phyloP scores from a whole-genome alignment of 805 yeast genomes.

The Metschnikowia colocasiae region DNA sequence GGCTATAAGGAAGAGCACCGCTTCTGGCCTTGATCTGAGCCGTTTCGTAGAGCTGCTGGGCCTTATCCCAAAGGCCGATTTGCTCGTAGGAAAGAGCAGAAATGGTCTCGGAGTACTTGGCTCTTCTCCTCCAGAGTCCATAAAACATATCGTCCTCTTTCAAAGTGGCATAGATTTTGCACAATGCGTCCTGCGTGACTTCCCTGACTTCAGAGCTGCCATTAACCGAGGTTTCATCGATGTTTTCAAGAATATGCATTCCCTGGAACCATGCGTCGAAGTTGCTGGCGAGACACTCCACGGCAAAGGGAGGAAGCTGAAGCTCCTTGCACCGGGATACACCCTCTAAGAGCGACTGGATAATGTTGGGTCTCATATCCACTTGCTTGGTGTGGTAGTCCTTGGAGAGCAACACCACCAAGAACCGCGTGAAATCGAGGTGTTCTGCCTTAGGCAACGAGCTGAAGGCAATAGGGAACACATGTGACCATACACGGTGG shows the following conservation, averaged over 20 bases:
- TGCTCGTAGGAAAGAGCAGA: conserved; percentile 93
- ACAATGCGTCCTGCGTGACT: conserved; percentile 82
- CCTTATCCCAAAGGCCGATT: conserved; percentile 91
- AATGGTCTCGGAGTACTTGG: conserved; percentile 89
- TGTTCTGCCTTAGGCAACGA: conserved; percentile 76
- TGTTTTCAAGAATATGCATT: conserved; percentile 74
- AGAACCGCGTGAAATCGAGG: conserved; percentile 76
- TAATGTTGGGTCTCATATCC: conserved; percentile 80
- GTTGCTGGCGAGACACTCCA: conserved; percentile 81
- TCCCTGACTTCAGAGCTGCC: conserved; percentile 77
- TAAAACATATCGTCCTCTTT: conserved; percentile 97
- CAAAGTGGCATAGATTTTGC: conserved; percentile 81
- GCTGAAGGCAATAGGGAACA: conserved; percentile 77
- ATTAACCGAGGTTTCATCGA: conserved; percentile 51
- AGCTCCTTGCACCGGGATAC: conserved; percentile 67
- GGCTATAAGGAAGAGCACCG: conserved; percentile 92
- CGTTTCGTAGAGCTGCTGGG: conserved; percentile 87
- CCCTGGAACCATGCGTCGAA: conserved; percentile 92
- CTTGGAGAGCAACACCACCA: conserved; percentile 76
- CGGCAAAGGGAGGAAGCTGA: conserved; percentile 89
- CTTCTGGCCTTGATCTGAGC: conserved; percentile 96
- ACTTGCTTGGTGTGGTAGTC: conserved; percentile 93
- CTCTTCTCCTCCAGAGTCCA: conserved; percentile 96
- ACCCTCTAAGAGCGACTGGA: conserved; percentile 80
- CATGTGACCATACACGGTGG: conserved; percentile 74